Evolutionary conservation across 2,329 filamentous ascomycete genomes (phyloP).

Genomic region (Tolypocladium tropicale): DNA sequence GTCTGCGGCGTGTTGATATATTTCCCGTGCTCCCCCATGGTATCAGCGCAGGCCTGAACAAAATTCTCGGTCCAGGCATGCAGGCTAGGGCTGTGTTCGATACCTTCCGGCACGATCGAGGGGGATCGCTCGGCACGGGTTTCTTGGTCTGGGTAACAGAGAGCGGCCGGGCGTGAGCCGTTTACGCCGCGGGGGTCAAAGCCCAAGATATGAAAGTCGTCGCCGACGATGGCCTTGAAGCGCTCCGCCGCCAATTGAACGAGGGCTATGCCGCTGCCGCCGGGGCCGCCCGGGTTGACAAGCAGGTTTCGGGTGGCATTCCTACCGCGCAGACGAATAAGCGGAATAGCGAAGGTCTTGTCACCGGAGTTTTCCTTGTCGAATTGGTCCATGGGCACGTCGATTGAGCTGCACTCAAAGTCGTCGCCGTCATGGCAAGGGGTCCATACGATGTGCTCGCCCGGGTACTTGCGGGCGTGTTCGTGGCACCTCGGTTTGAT

Average conservation of each 20-base stretch:
- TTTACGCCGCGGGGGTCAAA: constrained; percentile 37
- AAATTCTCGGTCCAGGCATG: constrained; percentile 31
- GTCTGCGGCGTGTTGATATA: constrained; percentile 40
- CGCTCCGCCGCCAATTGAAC: constrained; percentile 23
- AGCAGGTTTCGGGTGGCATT: constrained; percentile 33
- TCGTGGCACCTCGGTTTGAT: too few relatives aligned
- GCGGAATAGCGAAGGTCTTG: constrained; percentile 31
- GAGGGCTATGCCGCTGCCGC: constrained; percentile 30
- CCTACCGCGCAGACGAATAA: constrained; percentile 32
- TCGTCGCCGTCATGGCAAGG: constrained; percentile 25
- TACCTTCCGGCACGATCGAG: constrained; percentile 9
- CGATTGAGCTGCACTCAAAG: constrained; percentile 31
- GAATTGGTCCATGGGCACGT: constrained; percentile 38
- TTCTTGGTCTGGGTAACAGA: constrained; percentile 27
- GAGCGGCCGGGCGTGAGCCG: constrained; percentile 17
- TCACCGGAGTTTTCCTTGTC: constrained; percentile 16
- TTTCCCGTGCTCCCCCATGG: constrained; percentile 30
- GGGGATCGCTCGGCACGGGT: constrained; percentile 16
- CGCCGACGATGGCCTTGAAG: constrained; percentile 26
- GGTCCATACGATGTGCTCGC: constrained; percentile 28
- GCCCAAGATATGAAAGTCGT: constrained; percentile 32
- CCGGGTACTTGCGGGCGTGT: constrained; percentile 15
- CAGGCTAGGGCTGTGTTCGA: constrained; percentile 24
- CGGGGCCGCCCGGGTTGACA: constrained; percentile 38
- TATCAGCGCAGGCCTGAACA: constrained; percentile 30